These are phyloP conservation scores for Nigrospora oryzae DNA, from an alignment of 2,329 filamentous ascomycete species.

Conservation along the genomic window DNA sequence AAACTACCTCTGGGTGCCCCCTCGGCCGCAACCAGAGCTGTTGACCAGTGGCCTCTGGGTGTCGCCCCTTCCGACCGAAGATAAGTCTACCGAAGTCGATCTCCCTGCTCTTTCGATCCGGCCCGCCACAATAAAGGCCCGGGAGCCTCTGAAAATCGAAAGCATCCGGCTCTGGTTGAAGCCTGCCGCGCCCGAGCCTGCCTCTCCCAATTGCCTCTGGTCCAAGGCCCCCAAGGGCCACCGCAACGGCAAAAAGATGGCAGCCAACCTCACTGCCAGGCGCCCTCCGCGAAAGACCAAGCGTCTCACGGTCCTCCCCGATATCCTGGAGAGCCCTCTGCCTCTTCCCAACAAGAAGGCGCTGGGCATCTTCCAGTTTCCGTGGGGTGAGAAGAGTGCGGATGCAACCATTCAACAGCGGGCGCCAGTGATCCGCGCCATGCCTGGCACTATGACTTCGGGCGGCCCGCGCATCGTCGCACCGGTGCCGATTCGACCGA, in stretches of 20 bases:
- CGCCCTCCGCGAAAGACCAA: slow-evolving; percentile 46
- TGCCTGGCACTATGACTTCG: slow-evolving; percentile 43
- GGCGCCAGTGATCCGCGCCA: slow-evolving; percentile 31
- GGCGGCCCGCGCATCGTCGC: slow-evolving; percentile 19
- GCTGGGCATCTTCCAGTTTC: slow-evolving; percentile 57
- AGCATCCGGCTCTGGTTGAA: slow-evolving; percentile 31
- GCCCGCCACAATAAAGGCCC: slow-evolving; percentile 23
- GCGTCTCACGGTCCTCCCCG: slow-evolving; percentile 48
- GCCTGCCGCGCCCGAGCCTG: slow-evolving; percentile 1
- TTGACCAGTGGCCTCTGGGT: slow-evolving; percentile 13
- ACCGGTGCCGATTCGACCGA: too few relatives aligned
- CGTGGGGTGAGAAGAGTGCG: slow-evolving; percentile 57
- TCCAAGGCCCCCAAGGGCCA: slow-evolving; percentile 11
- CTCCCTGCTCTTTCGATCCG: slow-evolving; percentile 25
- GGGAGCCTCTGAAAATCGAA: slow-evolving; percentile 23
- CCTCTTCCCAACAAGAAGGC: slow-evolving; percentile 50
- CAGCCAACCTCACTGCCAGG: slow-evolving; percentile 13
- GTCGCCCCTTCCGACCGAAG: slow-evolving; percentile 2
- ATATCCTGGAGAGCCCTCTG: slow-evolving; percentile 44
- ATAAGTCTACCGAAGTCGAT: slow-evolving; percentile 3
- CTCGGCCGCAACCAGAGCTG: slow-evolving; percentile 2
- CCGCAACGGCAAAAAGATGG: slow-evolving; percentile 6
- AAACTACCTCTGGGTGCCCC: slow-evolving; percentile 13
- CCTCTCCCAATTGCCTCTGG: slow-evolving; percentile 13
- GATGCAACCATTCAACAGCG: slow-evolving; percentile 32